These are phyloP conservation scores for Thoreauomyces humboldtii DNA, from an alignment of 192 early-diverging fungal species.

Conservation along the genomic window DNA sequence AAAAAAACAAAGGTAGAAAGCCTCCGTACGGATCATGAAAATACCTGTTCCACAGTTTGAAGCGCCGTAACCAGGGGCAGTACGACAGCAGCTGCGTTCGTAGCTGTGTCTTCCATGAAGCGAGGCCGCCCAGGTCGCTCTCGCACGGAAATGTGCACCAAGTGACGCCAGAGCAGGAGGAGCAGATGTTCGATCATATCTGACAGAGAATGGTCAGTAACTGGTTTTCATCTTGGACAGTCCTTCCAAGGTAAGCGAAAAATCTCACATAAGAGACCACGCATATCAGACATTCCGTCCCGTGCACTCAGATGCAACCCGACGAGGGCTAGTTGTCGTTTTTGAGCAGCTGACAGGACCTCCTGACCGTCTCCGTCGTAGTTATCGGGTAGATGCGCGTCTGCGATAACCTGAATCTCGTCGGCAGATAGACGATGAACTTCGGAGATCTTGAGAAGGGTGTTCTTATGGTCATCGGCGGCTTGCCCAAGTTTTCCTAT, in stretches of 20 bases:
- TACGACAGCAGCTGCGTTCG: background rate
- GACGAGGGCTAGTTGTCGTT: slow-evolving; percentile 14
- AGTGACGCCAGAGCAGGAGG: slow-evolving; percentile 72
- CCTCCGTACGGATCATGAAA: background rate
- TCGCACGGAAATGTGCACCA: too few relatives aligned
- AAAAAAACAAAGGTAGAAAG: background rate
- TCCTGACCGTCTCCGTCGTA: background rate
- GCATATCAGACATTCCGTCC: background rate
- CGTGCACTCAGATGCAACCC: background rate
- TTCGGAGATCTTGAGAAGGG: slow-evolving; percentile 38
- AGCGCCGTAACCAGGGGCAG: background rate
- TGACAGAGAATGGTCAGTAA: background rate
- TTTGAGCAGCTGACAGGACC: slow-evolving; percentile 18
- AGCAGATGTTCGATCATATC: slow-evolving; percentile 39
- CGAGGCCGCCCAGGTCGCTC: too few relatives aligned
- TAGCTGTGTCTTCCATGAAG: too few relatives aligned
- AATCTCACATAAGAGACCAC: slow-evolving; percentile 1
- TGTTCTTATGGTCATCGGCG: slow-evolving; percentile 25
- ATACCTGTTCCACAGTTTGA: background rate
- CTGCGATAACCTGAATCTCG: slow-evolving; percentile 37
- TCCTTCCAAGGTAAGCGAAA: too few relatives aligned
- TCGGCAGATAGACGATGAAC: slow-evolving; percentile 45
- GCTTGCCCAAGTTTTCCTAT: slow-evolving; percentile 24
- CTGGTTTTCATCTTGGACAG: too few relatives aligned
- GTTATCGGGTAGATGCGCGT: background rate